A percentile compares a stretch with the other conserved stretches of the same genome.
phyloP scores from a whole-genome alignment of 139 green algal genomes.

The Tetratostichococcus sp. region DNA sequence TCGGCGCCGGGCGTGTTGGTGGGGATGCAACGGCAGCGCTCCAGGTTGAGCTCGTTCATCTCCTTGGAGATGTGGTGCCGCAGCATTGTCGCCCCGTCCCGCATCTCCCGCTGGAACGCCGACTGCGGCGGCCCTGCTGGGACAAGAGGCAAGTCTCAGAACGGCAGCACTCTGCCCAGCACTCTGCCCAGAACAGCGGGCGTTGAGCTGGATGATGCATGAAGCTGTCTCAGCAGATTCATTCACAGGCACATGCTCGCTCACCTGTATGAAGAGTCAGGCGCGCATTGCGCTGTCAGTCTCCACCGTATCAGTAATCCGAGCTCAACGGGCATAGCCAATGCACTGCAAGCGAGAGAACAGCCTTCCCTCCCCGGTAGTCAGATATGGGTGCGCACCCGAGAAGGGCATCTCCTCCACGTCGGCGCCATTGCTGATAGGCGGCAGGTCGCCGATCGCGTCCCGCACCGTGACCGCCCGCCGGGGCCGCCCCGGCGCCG shows the following conservation, averaged over 20 bases:
- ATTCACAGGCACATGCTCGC: too few relatives aligned
- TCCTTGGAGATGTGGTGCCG: conserved; percentile 91
- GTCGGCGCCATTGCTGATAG: conserved; percentile 74
- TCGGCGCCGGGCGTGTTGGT: conserved; percentile 86
- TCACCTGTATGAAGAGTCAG: too few relatives aligned
- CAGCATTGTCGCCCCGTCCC: conserved; percentile 44
- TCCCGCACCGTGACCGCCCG: conserved; percentile 89
- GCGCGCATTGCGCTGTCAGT: too few relatives aligned
- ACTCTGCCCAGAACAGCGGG: too few relatives aligned
- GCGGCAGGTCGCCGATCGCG: conserved; percentile 87
- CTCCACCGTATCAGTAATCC: too few relatives aligned
- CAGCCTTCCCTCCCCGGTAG: too few relatives aligned
- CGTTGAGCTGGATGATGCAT: too few relatives aligned
- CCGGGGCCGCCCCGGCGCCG: conserved; percentile 71
- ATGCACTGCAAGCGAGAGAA: too few relatives aligned
- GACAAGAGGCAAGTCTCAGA: background rate
- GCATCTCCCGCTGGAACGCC: conserved; percentile 80
- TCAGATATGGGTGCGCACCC: background rate
- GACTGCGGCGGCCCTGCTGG: conserved; percentile 39
- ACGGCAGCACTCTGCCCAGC: too few relatives aligned
- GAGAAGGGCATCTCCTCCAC: conserved; percentile 49
- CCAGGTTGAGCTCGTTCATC: conserved; percentile 96
- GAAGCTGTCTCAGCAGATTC: too few relatives aligned
- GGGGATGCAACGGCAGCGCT: conserved; percentile 90
- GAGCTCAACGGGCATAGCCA: too few relatives aligned